Conservation (phyloP, 2,329 filamentous ascomycete species). For the Colletotrichum orbiculare region DNA sequence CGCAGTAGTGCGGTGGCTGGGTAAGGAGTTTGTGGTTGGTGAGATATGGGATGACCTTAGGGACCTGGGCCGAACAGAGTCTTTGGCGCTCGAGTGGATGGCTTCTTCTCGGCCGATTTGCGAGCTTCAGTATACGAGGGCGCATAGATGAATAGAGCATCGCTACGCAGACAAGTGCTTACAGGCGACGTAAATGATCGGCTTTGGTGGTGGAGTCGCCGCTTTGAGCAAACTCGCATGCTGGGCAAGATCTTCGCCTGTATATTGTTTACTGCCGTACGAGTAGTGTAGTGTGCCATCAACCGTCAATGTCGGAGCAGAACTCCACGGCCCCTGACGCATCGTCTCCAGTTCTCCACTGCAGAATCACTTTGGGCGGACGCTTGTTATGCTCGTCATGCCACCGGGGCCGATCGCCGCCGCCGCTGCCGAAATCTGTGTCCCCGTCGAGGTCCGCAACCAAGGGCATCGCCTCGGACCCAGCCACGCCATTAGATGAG, state of each 20-base stretch:
- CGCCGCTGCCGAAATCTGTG: no score
- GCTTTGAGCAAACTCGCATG: no score
- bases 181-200: not conserved
- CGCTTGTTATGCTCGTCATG: slow-evolving; percentile 26
- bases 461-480: no score
- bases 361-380: slow-evolving; percentile 17
- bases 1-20: slow-evolving; percentile 5
- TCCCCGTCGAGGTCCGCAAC: no score
- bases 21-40: slow-evolving; percentile 2
- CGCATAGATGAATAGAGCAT: slow-evolving; percentile 13
- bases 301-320: not conserved
- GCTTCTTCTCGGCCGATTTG: slow-evolving; percentile 9
- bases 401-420: slow-evolving; percentile 11
- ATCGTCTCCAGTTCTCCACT: slow-evolving; percentile 1
- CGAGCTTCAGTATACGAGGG: slow-evolving; percentile 1
- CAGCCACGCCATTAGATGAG: not conserved
- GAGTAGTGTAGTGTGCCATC: no score
- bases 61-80: slow-evolving; percentile 1
- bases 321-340: not conserved
- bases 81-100: not conserved
- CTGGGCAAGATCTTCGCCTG: no score
- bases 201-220: no score
- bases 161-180: not conserved
- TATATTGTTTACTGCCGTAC: not conserved
- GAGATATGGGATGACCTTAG: slow-evolving; percentile 17